Evolutionary conservation across 176 grass and related monocot genomes (phyloP).

Genomic region (Oryza glumipatula): DNA sequence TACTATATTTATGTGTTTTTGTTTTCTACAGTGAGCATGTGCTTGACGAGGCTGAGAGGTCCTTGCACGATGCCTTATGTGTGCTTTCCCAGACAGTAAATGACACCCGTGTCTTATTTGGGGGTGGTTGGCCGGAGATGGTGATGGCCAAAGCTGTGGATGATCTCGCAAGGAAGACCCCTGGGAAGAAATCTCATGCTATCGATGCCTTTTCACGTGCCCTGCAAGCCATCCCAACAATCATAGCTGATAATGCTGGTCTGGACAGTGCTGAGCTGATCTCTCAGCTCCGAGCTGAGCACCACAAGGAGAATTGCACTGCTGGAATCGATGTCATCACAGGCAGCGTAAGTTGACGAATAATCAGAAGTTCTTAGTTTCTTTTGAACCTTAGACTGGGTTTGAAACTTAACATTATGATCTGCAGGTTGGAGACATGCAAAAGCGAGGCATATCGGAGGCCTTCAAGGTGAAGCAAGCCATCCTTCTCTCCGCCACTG

Average conservation of each 20-base stretch:
- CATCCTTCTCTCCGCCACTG: slow-evolving; percentile 43
- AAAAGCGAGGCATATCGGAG: slow-evolving; percentile 54
- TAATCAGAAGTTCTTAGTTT: background rate
- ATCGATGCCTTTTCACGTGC: slow-evolving; percentile 87
- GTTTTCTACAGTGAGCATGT: slow-evolving; percentile 73
- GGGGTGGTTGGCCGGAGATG: slow-evolving; percentile 98
- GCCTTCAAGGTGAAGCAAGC: slow-evolving; percentile 63
- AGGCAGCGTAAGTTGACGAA: slow-evolving; percentile 60
- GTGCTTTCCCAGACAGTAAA: slow-evolving; percentile 93
- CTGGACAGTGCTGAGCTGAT: slow-evolving; percentile 86
- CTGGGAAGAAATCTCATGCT: slow-evolving; percentile 91
- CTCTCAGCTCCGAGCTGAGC: slow-evolving; percentile 97
- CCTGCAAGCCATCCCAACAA: slow-evolving; percentile 87
- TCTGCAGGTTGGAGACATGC: slow-evolving; percentile 56
- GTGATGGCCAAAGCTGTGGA: slow-evolving; percentile 90
- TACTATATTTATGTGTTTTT: slow-evolving; percentile 7
- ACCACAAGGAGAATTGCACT: slow-evolving; percentile 74
- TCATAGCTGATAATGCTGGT: slow-evolving; percentile 88
- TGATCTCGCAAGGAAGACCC: slow-evolving; percentile 81
- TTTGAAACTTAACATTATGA: slow-evolving; percentile 1
- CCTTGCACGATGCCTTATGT: slow-evolving; percentile 88
- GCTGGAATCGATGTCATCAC: slow-evolving; percentile 84
- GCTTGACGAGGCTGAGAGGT: slow-evolving; percentile 93
- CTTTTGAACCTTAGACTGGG: background rate
- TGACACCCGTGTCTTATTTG: slow-evolving; percentile 81